Base-by-base conservation (phyloP, 805 yeast genomes). In the Monosporozyma yasuniensis region DNA sequence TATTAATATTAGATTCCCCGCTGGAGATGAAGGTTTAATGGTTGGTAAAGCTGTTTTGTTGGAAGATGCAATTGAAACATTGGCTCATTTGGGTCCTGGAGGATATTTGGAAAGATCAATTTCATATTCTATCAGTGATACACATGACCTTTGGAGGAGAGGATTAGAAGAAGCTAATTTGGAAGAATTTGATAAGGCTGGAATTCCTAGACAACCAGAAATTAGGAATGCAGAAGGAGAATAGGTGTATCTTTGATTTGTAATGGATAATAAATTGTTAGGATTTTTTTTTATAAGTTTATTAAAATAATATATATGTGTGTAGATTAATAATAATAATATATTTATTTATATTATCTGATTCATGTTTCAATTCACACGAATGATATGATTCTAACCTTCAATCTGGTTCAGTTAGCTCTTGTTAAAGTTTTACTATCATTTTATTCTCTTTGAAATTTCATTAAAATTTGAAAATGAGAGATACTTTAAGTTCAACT, bases 21-120 rank as follows among this genome's bases (percentile, higher is more conserved):
- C 93, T 0, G 59, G 84, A 49, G 81, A 90, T 45, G 74, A 76
- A 56, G 81, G 95, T 46, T 75, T 87, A 61, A 67, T 79, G 8
- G 78, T 76, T 1, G 98, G 98, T 2, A 86, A 85, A 61, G 96
- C 97, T 1, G 73, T 87, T 21, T 68, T 89, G 23, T 66, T 93
- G 42, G 95, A 87, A 52, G 95, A 87, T 52, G 76, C 90, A 1
- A 83, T 93, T 50, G 96, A 87, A 25, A 81, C 81, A 51, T 70
- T 93, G 52, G 66, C 71, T 37, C 66, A 74, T 50, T 65, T 76
- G 44, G 78, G 83, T 1, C 59, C 71, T 2, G 75, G 75, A 25
- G 90, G 90, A 9, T 84, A 79, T 63, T 64, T 66, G 50, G 66
- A 69, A 42, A 77, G 74, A 50, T 83, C 81, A 0, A 65, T 91